Percentiles rank a stretch among this genome's conserved stretches.
Conservation (phyloP, 2,329 filamentous ascomycete genomes). For the Canariomyces notabilis region DNA sequence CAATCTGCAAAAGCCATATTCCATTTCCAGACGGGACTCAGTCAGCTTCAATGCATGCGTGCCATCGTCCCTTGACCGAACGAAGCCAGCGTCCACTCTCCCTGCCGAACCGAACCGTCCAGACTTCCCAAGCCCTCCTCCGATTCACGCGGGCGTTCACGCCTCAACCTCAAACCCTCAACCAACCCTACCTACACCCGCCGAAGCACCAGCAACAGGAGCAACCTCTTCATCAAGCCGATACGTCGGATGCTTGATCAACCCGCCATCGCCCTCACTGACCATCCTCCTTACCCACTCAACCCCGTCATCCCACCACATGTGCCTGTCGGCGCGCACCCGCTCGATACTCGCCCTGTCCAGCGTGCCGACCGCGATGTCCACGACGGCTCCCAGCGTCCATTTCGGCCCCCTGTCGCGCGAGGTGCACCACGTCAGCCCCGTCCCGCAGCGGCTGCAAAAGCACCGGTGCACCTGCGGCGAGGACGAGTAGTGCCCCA, state of each 20-base stretch:
- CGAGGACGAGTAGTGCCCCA: constrained; percentile 2
- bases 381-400: not conserved
- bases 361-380: constrained; percentile 1
- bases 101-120: not conserved
- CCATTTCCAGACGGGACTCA: not conserved
- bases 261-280: not conserved
- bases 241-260: not conserved
- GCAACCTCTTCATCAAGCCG: not conserved
- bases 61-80: no score
- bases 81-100: no score
- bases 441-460: constrained; percentile 1
- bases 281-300: not conserved
- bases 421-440: not conserved
- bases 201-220: no score
- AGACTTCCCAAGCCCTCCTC: not conserved
- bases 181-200: no score
- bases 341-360: constrained; percentile 1
- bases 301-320: constrained; percentile 4
- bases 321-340: not conserved
- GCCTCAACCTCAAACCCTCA: not conserved
- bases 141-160: not conserved
- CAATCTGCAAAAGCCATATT: constrained; percentile 9
- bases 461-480: not conserved
- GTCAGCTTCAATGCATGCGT: no score
- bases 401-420: not conserved